Percentiles rank a stretch among this genome's conserved stretches.
phyloP scores from a whole-genome alignment of 2,329 filamentous ascomycete species.

The Ophiostoma ulmi region DNA sequence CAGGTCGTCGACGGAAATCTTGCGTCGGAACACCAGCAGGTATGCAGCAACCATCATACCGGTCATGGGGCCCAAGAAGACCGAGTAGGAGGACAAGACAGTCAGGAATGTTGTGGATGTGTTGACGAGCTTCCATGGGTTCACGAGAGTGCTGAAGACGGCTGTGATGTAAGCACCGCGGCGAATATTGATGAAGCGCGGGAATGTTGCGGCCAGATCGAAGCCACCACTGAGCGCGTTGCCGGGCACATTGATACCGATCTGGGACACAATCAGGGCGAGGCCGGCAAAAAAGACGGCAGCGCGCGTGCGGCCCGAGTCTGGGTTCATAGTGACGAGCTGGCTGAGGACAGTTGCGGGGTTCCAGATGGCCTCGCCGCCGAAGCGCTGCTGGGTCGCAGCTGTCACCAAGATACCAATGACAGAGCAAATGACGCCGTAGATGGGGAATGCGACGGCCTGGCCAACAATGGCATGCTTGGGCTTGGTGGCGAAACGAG shows the following conservation, averaged over 20 bases:
- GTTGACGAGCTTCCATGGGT: conserved; percentile 15
- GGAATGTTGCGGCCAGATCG: conserved; percentile 4
- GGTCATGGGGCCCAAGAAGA: conserved; percentile 12
- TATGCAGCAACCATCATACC: conserved; percentile 13
- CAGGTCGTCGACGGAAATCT: conserved; percentile 14
- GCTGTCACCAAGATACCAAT: conserved; percentile 10
- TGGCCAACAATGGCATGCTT: background rate
- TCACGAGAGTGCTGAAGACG: background rate
- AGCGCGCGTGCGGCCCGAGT: conserved; percentile 4
- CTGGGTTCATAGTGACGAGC: conserved; percentile 2
- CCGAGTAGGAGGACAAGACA: conserved; percentile 10
- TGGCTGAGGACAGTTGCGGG: background rate
- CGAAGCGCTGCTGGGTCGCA: conserved; percentile 8
- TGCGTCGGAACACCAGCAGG: conserved; percentile 3
- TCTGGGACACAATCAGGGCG: conserved; percentile 9
- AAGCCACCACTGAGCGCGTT: conserved; percentile 12
- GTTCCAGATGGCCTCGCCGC: conserved; percentile 13
- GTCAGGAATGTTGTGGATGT: conserved; percentile 1
- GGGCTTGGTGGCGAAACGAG: conserved; percentile 4
- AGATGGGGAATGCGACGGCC: conserved; percentile 13
- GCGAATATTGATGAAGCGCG: conserved; percentile 14
- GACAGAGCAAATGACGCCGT: conserved; percentile 1
- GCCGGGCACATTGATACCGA: conserved; percentile 8
- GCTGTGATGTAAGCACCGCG: conserved; percentile 1
- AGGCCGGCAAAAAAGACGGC: conserved; percentile 4